phyloP scores from a whole-genome alignment of 106 monocot genomes.

The Acorus gramineus region DNA sequence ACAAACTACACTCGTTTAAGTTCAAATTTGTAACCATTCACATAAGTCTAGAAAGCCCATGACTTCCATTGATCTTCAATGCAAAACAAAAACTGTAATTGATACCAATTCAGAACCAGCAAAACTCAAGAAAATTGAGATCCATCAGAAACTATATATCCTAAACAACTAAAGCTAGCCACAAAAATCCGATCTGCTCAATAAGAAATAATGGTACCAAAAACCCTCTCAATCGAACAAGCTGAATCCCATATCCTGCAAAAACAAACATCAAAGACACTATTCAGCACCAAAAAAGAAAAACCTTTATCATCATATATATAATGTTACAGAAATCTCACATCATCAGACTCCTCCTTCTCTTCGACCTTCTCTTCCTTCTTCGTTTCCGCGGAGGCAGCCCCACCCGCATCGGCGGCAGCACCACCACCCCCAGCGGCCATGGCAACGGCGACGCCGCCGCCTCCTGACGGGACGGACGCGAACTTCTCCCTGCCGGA shows the following conservation, averaged over 20 bases:
- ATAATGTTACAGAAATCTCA: neutral
- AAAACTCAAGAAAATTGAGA: no score
- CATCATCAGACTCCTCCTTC: conserved; percentile 18
- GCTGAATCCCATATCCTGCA: conserved; percentile 29
- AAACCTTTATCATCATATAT: neutral
- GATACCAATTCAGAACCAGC: no score
- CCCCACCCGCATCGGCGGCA: neutral
- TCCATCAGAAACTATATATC: no score
- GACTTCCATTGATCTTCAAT: no score
- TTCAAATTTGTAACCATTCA: no score
- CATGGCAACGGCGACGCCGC: neutral
- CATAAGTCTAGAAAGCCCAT: no score
- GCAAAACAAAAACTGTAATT: no score
- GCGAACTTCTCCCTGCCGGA: conserved; percentile 14
- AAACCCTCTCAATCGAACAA: conserved; percentile 14
- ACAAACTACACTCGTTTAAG: no score
- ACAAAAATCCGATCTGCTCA: no score
- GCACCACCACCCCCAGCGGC: neutral
- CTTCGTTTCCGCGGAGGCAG: conserved; percentile 13
- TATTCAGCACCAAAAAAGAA: neutral
- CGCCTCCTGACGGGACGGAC: conserved; percentile 9
- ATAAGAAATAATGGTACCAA: no score
- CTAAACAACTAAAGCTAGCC: no score
- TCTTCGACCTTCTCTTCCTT: conserved; percentile 28
- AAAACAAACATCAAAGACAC: neutral